Base-by-base conservation (phyloP, 768 basidiomycete genomes). In the Lactarius hengduanensis region DNA sequence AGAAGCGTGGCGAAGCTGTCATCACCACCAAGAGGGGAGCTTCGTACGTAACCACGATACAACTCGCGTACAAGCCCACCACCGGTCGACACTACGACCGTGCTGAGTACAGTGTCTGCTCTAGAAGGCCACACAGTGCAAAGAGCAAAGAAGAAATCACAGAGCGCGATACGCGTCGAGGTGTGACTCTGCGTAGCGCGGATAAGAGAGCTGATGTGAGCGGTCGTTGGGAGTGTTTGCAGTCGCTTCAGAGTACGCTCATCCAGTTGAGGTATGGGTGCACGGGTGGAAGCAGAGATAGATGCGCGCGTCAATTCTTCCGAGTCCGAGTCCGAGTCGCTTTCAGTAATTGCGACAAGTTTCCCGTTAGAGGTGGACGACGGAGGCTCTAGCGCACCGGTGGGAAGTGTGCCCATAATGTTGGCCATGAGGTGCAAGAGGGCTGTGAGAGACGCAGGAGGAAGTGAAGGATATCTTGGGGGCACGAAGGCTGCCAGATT, bases 11-110 rank as follows among this genome's bases (percentile, higher is more conserved):
- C 60, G 30, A 76, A 63, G 55, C 75, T 76, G 57, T 82, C 83
- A 22, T 88, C 85, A 53, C 81, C 81, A 11, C 92, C 91, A 16
- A 95, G 77, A 7, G 82, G 77, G 5, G 86, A 82, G 16, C 80
- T 71, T 32, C 91, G 79, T 1, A 94, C 86, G 53, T 84, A 84
- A 0, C 81, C 81, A 1, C 92, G 79, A 73, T 88, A 96, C 36
- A 95, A 76, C 73, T 93, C 90, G 55, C 90, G 82, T 5, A 95
- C 81, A 8, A 95, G 76, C 0, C 88, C 84, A 1, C 82, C 84
- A 0, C 86, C 83, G 4, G 82, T 81, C 6, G 81, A 82, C 70
- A 71, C 79, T 16, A 84, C 78, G 0, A 86, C 78, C 2, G 78
- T 77, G 38, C 84, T 81, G 15, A 95, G 80, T 0, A 94, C 77